Base-by-base conservation (phyloP, 495 filamentous ascomycete species). In the Penicillium dipodomyicola region DNA sequence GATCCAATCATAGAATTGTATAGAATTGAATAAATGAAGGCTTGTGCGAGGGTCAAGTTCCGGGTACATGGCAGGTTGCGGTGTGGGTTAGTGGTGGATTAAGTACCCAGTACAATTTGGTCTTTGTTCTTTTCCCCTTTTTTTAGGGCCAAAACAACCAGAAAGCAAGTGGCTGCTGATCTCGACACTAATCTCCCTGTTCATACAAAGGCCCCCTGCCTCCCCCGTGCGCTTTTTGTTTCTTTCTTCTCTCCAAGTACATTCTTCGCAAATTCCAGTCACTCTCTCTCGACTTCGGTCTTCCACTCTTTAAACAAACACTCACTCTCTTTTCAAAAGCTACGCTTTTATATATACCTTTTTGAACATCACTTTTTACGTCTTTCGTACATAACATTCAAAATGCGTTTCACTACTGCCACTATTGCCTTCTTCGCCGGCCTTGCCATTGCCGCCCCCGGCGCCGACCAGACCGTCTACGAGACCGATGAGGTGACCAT, bases 381-480 rank as follows among this genome's bases (percentile, higher is more conserved):
- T 65, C 65, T 69, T 58, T 60, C 56, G 65, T 57, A 52, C 49
- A 70, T 62, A 61, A 49, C 75, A 71, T 57, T 75, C 77, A 81
- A 74, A 70, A 82, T 82, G 80, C 80, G 77, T 80, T 82, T 80
- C 77, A 67, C 78, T 60, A 54, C 72, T 65, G 73, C 70, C 61
- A 65, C 75, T 64, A 58, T 78, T 70, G 77, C 77, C 65, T 65
- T 82, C 71, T 76, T 77, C 71, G 77, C 77, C 63, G 73, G 74
- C 67, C 70, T 77, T 61, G 71, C 72, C 58, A 65, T 64, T 63
- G 76, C 76, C 62, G 57, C 69, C 63, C 66, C 68, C 58, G 61
- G 64, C 58, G 71, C 58, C 56, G 67, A 74, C 58, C 49, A 69
- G 61, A 80, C 77, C 62, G 69, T 82, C 76, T 82, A 78, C 76